phyloP scores from a whole-genome alignment of 2,329 filamentous ascomycete genomes.

The Celoporthe dispersa region DNA sequence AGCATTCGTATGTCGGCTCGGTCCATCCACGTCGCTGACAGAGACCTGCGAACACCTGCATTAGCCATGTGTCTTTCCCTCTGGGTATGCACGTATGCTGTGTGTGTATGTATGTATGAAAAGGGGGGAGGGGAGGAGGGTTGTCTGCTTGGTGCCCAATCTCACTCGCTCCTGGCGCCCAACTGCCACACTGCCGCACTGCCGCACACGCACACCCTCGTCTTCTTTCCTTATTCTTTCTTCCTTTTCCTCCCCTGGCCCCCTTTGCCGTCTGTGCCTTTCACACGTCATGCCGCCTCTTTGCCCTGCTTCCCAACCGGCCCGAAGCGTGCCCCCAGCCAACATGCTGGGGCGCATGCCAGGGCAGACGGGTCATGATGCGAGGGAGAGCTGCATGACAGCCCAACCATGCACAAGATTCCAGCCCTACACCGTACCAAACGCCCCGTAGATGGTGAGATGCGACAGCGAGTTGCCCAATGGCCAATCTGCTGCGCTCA shows the following conservation, averaged over 20 bases:
- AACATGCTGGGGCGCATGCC: slow-evolving; percentile 24
- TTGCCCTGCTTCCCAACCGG: slow-evolving; percentile 13
- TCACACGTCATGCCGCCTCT: slow-evolving; percentile 21
- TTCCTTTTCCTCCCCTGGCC: neutral
- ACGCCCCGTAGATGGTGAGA: slow-evolving; percentile 14
- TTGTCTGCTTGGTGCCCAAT: slow-evolving; percentile 23
- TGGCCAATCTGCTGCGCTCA: slow-evolving; percentile 5
- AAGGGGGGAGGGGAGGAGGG: neutral
- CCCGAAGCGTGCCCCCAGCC: slow-evolving; percentile 21
- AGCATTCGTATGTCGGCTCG: slow-evolving; percentile 86
- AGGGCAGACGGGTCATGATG: slow-evolving; percentile 33
- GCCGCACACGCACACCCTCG: neutral
- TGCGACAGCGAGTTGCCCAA: slow-evolving; percentile 9
- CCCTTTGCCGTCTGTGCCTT: slow-evolving; percentile 10
- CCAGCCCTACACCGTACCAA: slow-evolving; percentile 36
- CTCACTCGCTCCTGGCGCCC: slow-evolving; percentile 19
- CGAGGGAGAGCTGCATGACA: slow-evolving; percentile 40
- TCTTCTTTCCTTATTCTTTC: neutral
- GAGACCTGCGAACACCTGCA: slow-evolving; percentile 66
- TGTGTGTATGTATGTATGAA: neutral
- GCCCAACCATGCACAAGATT: slow-evolving; percentile 39
- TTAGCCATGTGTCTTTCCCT: slow-evolving; percentile 21
- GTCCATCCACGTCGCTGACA: slow-evolving; percentile 94
- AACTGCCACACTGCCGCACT: slow-evolving; percentile 10
- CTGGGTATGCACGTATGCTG: slow-evolving; percentile 21